Conservation (phyloP, 768 basidiomycete species). For the Podaxis mareebaensis region DNA sequence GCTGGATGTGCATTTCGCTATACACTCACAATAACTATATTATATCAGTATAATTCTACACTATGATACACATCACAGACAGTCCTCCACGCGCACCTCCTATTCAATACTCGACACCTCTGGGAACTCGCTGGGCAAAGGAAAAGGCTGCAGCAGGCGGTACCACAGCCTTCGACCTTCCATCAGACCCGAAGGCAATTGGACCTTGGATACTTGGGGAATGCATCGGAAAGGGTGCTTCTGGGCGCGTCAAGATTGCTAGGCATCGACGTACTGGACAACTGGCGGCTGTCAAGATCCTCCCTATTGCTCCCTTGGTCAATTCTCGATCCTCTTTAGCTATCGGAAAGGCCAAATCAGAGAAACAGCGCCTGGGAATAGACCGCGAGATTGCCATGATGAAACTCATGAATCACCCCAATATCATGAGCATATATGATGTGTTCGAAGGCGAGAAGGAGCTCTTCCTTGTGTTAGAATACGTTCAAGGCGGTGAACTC, state of each 20-base stretch:
- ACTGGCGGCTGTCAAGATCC: slow-evolving; percentile 94
- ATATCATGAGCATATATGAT: slow-evolving; percentile 93
- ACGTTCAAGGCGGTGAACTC: slow-evolving; percentile 93
- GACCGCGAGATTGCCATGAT: slow-evolving; percentile 98
- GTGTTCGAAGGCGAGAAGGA: slow-evolving; percentile 93
- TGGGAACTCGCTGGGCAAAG: slow-evolving; percentile 85
- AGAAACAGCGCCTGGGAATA: slow-evolving; percentile 83
- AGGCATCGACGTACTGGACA: slow-evolving; percentile 83
- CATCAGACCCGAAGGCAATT: slow-evolving; percentile 81
- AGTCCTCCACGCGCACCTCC: slow-evolving; percentile 72
- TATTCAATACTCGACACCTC: slow-evolving; percentile 66
- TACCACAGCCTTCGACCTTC: slow-evolving; percentile 72
- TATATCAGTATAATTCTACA: slow-evolving; percentile 26
- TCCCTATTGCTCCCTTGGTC: slow-evolving; percentile 79
- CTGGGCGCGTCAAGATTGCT: slow-evolving; percentile 93
- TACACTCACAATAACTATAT: slow-evolving; percentile 28
- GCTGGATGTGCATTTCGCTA: slow-evolving; percentile 44
- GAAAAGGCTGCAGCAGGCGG: slow-evolving; percentile 83
- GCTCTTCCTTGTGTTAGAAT: slow-evolving; percentile 91
- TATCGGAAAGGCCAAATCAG: slow-evolving; percentile 67
- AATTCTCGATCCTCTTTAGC: slow-evolving; percentile 69
- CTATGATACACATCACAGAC: slow-evolving; percentile 42
- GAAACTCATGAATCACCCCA: slow-evolving; percentile 99
- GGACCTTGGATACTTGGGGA: slow-evolving; percentile 94
- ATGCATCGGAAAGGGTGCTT: slow-evolving; percentile 92